Conservation (phyloP, 1,284 basidiomycete genomes). For the Lignosus rhinocerotis region DNA sequence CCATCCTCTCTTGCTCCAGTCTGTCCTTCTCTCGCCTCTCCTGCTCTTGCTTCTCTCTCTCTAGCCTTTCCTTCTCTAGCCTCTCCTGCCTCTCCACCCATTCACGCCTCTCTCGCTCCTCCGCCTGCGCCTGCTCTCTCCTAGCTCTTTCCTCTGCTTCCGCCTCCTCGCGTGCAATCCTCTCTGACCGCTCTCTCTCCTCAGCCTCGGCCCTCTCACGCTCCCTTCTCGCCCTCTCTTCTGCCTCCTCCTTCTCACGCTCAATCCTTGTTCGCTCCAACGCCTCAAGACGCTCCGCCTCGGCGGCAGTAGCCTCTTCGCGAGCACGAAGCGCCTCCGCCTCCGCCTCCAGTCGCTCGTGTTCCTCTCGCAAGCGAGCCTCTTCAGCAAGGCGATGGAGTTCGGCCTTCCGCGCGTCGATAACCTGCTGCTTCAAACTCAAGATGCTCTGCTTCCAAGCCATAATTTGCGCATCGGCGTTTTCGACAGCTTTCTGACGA, state of each 20-base stretch:
- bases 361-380: conserved; percentile 37
- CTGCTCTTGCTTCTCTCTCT: conserved; percentile 4
- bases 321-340: conserved; percentile 18
- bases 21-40: conserved; percentile 20
- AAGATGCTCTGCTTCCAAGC: conserved; percentile 48
- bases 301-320: conserved; percentile 17
- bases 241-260: conserved; percentile 31
- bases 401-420: conserved; percentile 34
- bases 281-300: conserved; percentile 26
- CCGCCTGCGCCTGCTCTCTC: conserved; percentile 24
- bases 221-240: conserved; percentile 32
- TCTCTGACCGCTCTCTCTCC: conserved; percentile 23
- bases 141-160: conserved; percentile 20
- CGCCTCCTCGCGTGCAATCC: conserved; percentile 28
- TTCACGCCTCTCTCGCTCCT: background rate
- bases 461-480: conserved; percentile 48
- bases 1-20: conserved; percentile 25
- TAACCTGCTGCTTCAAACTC: conserved; percentile 35
- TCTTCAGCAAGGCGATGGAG: conserved; percentile 34
- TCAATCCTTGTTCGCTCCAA: conserved; percentile 28
- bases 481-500: conserved; percentile 48
- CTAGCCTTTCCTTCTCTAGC: conserved; percentile 27
- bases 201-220: conserved; percentile 33
- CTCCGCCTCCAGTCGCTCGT: conserved; percentile 37
- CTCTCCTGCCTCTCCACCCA: conserved; percentile 24